Evolutionary conservation across 768 basidiomycete species (phyloP), one percentile per base, ranked within the genome.

Genomic region (Megacollybia marginata): DNA sequence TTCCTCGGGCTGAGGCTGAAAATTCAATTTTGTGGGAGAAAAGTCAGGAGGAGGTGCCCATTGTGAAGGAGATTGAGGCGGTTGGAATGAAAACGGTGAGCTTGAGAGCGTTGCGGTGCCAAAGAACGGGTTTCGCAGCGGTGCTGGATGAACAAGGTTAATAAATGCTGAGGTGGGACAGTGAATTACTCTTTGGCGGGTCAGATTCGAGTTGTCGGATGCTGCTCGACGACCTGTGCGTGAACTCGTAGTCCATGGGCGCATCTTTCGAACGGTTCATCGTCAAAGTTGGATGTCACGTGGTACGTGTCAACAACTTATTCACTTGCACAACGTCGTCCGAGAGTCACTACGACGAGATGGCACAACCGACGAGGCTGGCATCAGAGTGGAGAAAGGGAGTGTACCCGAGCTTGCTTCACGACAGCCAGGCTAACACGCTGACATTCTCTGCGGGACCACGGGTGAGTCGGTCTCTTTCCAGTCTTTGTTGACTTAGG

Each of bases 221-320:
- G 23, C 23, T 28, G 23, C 23, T 28, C 23, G 23, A 28, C 23
- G 78, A 75, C 20, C 88, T 75, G 55, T 82, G 80, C 9, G 88
- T 91, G 70, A 83, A 91, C 62, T 91, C 81, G 65, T 82, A 92
- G 65, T 92, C 89, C 90, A 92, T 92, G 4, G 90, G 90, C 3
- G 84, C 86, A 61, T 91, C 90, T 45, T 71, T 87, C 11, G 84
- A 85, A 57, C 84, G 76, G 23, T 28, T 28, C 23, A 28, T 28
- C 23, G 23, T 28, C 23, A 28, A 28, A 28, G 6, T 2, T 28
- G 23, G 2, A 6, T 3, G 23, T 28, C 23, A 28, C 23, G 23
- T 28, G 23, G 23, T 28, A 28, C 23, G 23, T 28, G 23, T 28
- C 23, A 6, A 3, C 23, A 28, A 28, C 23, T n/a, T n/a, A n/a